Percentiles rank a stretch among this genome's conserved stretches.
phyloP scores from a whole-genome alignment of 371 early-diverging fungal species.

The Massospora cicadina region DNA sequence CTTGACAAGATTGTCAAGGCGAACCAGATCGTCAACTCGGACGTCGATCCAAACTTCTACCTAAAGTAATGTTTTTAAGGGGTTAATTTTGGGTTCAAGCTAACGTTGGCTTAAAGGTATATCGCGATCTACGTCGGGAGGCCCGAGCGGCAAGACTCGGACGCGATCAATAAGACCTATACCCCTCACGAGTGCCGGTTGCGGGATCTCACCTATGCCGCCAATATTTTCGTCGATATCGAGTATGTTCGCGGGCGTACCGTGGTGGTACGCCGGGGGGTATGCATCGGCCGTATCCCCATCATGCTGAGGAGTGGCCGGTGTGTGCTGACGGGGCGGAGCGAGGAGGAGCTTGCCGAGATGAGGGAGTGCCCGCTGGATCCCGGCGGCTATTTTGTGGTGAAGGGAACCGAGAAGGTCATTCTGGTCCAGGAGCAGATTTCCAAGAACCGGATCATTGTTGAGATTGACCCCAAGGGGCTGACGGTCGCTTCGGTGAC shows the following conservation, averaged over 20 bases:
- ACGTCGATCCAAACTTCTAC: conserved; percentile 96
- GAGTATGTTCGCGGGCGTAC: conserved; percentile 89
- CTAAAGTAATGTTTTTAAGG: conserved; percentile 71
- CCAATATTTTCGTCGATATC: conserved; percentile 90
- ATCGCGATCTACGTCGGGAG: conserved; percentile 75
- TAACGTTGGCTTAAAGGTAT: conserved; percentile 33
- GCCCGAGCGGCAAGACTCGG: conserved; percentile 69
- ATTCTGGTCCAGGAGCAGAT: conserved; percentile 99
- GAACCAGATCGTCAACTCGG: conserved; percentile 90
- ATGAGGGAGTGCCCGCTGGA: conserved; percentile 97
- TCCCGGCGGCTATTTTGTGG: conserved; percentile 99
- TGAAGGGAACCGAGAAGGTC: conserved; percentile 97
- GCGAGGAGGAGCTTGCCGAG: conserved; percentile 59
- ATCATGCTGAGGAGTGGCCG: conserved; percentile 93
- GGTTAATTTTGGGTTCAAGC: neutral
- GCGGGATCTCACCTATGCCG: conserved; percentile 97
- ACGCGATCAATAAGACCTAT: conserved; percentile 46
- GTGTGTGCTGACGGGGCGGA: conserved; percentile 71
- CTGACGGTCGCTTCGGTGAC: conserved; percentile 71
- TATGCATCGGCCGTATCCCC: conserved; percentile 94
- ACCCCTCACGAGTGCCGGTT: conserved; percentile 99
- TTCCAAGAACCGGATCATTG: conserved; percentile 99
- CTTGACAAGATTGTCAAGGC: conserved; percentile 90
- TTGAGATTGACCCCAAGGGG: conserved; percentile 84
- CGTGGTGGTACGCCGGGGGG: conserved; percentile 66